These are phyloP conservation scores for Xylariaceae sp. DNA, from an alignment of 2,329 filamentous ascomycete genomes.

Conservation along the genomic window DNA sequence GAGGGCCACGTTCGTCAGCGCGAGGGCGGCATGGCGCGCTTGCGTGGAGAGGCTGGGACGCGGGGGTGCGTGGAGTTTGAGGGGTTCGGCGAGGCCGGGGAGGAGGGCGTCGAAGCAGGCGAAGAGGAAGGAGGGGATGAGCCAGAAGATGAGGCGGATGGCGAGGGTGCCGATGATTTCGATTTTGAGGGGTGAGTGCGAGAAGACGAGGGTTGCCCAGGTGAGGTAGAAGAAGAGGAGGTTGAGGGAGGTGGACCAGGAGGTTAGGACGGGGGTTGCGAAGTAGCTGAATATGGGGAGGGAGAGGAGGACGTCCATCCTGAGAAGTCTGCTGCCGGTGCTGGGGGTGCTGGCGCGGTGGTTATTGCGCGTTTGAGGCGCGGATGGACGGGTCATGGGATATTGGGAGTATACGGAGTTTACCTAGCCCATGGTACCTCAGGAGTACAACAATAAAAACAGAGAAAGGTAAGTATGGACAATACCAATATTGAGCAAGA, in stretches of 20 bases:
- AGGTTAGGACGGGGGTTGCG: constrained; percentile 54
- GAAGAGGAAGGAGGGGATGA: constrained; percentile 67
- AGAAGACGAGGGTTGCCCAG: constrained; percentile 77
- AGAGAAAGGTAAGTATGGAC: neutral
- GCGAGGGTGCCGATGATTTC: constrained; percentile 67
- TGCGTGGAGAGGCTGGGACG: constrained; percentile 38
- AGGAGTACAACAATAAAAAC: neutral
- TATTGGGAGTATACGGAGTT: neutral
- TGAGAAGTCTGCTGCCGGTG: constrained; percentile 4
- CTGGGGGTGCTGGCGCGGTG: neutral
- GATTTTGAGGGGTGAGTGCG: constrained; percentile 67
- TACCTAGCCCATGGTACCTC: neutral
- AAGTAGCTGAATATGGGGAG: constrained; percentile 67
- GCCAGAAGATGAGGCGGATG: constrained; percentile 63
- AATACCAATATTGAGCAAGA: neutral
- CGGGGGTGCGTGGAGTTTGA: constrained; percentile 64
- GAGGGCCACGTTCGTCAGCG: constrained; percentile 42
- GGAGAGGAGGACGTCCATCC: constrained; percentile 64
- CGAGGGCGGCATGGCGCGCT: constrained; percentile 37
- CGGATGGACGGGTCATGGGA: neutral
- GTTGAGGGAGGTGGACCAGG: constrained; percentile 75
- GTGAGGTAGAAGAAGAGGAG: constrained; percentile 86
- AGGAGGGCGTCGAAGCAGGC: constrained; percentile 66
- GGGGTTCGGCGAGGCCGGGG: constrained; percentile 60
- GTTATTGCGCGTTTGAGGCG: neutral